phyloP scores from a whole-genome alignment of 257 asterid genomes.

The Nicotiana tabacum region DNA sequence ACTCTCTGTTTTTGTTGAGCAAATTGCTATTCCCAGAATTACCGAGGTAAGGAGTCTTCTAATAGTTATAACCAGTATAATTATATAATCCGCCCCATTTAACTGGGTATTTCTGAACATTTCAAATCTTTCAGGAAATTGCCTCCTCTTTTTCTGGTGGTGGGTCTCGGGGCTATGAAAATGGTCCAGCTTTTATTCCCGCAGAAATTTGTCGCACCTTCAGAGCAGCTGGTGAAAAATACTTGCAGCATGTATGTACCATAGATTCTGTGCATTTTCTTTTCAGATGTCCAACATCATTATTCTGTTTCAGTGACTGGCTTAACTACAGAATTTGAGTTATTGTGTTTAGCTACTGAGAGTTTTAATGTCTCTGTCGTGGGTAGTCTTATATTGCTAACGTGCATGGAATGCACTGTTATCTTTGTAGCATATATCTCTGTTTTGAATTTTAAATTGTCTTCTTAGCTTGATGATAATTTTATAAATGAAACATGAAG shows the following conservation, averaged over 20 bases:
- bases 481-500: background rate
- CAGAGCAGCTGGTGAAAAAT: conserved; percentile 71
- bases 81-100: background rate
- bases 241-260: conserved; percentile 73
- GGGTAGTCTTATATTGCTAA: background rate
- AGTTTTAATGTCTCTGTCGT: background rate
- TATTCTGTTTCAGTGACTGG: background rate
- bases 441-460: background rate
- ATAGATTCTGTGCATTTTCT: conserved; percentile 16
- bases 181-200: conserved; percentile 72
- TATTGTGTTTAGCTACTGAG: background rate
- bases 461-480: background rate
- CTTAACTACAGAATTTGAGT: background rate
- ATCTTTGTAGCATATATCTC: background rate
- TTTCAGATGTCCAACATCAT: background rate
- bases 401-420: background rate
- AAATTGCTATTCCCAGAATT: conserved; percentile 73
- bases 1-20: conserved; percentile 66
- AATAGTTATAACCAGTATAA: background rate
- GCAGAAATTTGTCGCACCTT: conserved; percentile 78
- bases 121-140: conserved; percentile 62
- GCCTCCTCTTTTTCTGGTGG: conserved; percentile 77
- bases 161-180: conserved; percentile 48
- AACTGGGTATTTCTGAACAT: background rate
- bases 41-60: conserved; percentile 57